A percentile compares a stretch with the other conserved stretches of the same genome.
Conservation (phyloP, 306 rosid species). For the Hippophae gyantsensis region DNA sequence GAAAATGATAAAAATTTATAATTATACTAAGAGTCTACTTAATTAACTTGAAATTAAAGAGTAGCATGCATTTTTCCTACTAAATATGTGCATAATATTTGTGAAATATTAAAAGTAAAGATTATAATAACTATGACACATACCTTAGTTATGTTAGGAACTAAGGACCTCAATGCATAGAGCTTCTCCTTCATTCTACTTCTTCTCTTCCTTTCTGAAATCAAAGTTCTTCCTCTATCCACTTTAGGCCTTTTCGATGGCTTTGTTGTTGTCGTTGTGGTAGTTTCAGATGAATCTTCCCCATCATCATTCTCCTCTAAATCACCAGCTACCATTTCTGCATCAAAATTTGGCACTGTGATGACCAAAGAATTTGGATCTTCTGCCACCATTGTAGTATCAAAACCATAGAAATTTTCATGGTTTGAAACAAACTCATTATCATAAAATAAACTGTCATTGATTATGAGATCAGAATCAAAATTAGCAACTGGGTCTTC, state of each 20-base stretch:
- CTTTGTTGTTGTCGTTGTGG: conserved; percentile 14
- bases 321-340: conserved; percentile 6
- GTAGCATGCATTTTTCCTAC: too few species aligned
- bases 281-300: conserved; percentile 35
- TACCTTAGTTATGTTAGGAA: conserved; percentile 91
- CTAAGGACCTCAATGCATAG: conserved; percentile 70
- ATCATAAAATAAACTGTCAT: conserved; percentile 33
- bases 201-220: conserved; percentile 75
- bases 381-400: conserved; percentile 9
- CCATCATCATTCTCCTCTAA: conserved; percentile 20
- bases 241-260: conserved; percentile 29
- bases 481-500: conserved; percentile 31
- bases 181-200: conserved; percentile 86
- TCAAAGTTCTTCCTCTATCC: conserved; percentile 67
- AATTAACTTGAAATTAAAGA: too few species aligned
- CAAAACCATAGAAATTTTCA: conserved; percentile 1
- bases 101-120: background rate
- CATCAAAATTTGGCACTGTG: conserved; percentile 37
- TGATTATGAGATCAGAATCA: conserved; percentile 37
- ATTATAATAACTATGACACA: too few species aligned
- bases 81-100: too few species aligned
- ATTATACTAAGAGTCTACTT: too few species aligned
- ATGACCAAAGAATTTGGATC: conserved; percentile 36
- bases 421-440: conserved; percentile 13
- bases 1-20: too few species aligned